Evolutionary conservation across 257 asterid genomes (phyloP).

Genomic region (Solanum dulcamara): DNA sequence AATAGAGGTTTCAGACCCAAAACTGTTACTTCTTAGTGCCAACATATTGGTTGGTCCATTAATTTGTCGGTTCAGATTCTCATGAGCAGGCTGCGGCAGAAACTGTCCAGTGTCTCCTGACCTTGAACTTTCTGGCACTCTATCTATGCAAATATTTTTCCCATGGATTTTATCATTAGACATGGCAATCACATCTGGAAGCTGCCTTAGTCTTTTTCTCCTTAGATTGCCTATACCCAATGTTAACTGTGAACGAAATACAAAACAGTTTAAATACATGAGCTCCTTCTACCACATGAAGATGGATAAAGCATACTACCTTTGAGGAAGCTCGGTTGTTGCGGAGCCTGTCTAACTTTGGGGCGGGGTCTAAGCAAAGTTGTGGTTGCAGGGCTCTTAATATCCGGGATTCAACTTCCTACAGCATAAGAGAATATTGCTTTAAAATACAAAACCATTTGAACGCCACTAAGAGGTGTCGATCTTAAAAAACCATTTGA

Average conservation of each 20-base stretch:
- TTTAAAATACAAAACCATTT: constrained; percentile 7
- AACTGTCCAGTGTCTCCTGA: constrained; percentile 44
- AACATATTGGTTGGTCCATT: constrained; percentile 42
- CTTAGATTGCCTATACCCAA: constrained; percentile 56
- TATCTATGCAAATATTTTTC: constrained; percentile 52
- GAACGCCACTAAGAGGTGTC: constrained; percentile 3
- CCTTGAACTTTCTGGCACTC: constrained; percentile 59
- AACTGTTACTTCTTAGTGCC: constrained; percentile 52
- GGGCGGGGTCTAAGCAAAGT: constrained; percentile 71
- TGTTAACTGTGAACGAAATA: constrained; percentile 45
- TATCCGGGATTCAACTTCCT: constrained; percentile 98
- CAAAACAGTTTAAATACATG: background rate
- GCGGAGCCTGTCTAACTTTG: constrained; percentile 57
- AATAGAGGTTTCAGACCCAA: constrained; percentile 61
- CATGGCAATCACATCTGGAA: constrained; percentile 44
- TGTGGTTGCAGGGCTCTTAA: constrained; percentile 86
- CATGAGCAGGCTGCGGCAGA: constrained; percentile 48
- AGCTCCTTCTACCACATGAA: background rate
- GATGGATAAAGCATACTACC: constrained; percentile 28
- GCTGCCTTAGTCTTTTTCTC: constrained; percentile 59
- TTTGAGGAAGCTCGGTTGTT: constrained; percentile 34
- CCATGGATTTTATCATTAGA: constrained; percentile 42
- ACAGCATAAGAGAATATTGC: constrained; percentile 19
- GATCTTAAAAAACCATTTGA: background rate
- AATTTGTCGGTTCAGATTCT: constrained; percentile 40